These are phyloP conservation scores for Blastobotrys serpentis DNA, from an alignment of 1,139 yeast genomes.

Conservation along the genomic window DNA sequence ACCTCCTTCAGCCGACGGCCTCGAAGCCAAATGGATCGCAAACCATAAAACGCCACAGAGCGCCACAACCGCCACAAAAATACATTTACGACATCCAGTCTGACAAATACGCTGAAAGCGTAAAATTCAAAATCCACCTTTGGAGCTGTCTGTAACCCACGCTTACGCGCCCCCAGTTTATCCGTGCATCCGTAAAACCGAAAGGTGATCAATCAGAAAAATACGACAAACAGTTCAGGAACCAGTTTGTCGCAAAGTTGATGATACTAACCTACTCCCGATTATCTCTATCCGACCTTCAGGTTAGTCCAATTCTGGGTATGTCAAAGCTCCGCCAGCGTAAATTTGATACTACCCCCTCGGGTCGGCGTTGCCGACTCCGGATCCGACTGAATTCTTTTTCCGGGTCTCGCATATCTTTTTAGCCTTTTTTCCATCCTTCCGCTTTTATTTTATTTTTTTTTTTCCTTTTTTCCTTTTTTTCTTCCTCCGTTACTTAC, in stretches of 20 bases:
- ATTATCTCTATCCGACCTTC: background rate
- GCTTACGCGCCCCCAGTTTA: background rate
- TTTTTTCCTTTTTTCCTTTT: slow-evolving; percentile 13
- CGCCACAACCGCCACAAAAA: too few species aligned
- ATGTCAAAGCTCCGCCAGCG: background rate
- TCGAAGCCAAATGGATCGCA: too few species aligned
- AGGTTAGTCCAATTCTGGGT: too few species aligned
- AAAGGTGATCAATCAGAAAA: too few species aligned
- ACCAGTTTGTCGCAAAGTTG: too few species aligned
- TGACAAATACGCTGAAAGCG: background rate
- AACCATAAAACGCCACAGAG: background rate
- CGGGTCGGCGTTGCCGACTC: too few species aligned
- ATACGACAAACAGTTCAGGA: too few species aligned
- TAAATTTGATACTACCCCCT: too few species aligned
- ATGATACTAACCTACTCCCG: too few species aligned
- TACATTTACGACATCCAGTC: background rate
- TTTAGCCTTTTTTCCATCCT: slow-evolving; percentile 1
- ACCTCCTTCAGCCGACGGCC: too few species aligned
- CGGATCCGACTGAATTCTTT: background rate
- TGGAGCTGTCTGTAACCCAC: background rate
- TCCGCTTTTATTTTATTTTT: slow-evolving; percentile 8
- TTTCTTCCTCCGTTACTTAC: slow-evolving; percentile 7
- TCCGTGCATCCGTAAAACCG: background rate
- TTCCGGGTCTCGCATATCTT: background rate
- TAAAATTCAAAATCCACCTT: background rate